phyloP scores from a whole-genome alignment of 2,329 filamentous ascomycete genomes.

The Microdochium bolleyi region DNA sequence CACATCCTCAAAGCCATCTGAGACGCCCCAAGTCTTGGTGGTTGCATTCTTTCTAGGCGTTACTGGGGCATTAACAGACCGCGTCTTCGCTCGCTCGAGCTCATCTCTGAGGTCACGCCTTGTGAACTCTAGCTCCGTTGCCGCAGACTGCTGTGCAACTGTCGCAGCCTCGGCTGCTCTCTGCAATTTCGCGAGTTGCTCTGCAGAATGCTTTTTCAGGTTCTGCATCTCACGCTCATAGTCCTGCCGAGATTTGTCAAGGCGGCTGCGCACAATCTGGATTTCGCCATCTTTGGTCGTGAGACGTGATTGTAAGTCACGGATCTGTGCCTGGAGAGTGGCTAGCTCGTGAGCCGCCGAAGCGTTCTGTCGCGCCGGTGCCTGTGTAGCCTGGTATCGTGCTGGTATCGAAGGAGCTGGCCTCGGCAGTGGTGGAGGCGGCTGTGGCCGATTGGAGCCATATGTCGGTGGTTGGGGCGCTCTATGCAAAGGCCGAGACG shows the following conservation, averaged over 20 bases:
- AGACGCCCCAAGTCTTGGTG: slow-evolving; percentile 46
- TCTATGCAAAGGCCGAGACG: slow-evolving; percentile 9
- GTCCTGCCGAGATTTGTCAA: slow-evolving; percentile 51
- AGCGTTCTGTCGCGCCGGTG: slow-evolving; percentile 9
- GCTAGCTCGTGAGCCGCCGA: slow-evolving; percentile 28
- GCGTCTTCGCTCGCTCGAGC: slow-evolving; percentile 34
- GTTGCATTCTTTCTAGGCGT: slow-evolving; percentile 55
- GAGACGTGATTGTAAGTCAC: slow-evolving; percentile 46
- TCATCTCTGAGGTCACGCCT: slow-evolving; percentile 64
- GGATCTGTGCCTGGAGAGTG: slow-evolving; percentile 43
- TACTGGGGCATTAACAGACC: slow-evolving; percentile 26
- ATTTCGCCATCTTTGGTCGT: slow-evolving; percentile 62
- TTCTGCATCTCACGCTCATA: slow-evolving; percentile 55
- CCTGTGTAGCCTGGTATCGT: slow-evolving; percentile 25
- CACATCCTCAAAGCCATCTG: slow-evolving; percentile 72
- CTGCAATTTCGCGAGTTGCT: slow-evolving; percentile 56
- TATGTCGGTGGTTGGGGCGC: slow-evolving; percentile 5
- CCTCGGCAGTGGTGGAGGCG: slow-evolving; percentile 10
- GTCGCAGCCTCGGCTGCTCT: slow-evolving; percentile 56
- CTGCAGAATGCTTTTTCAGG: slow-evolving; percentile 55
- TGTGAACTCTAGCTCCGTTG: slow-evolving; percentile 65
- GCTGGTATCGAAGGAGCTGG: slow-evolving; percentile 16
- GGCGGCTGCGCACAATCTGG: slow-evolving; percentile 65
- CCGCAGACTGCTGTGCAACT: slow-evolving; percentile 55
- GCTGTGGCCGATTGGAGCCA: slow-evolving; percentile 12